Evolutionary conservation across 2,329 filamentous ascomycete species (phyloP), one percentile per base, ranked within the genome.

Genomic region (Fusarium stilboides): DNA sequence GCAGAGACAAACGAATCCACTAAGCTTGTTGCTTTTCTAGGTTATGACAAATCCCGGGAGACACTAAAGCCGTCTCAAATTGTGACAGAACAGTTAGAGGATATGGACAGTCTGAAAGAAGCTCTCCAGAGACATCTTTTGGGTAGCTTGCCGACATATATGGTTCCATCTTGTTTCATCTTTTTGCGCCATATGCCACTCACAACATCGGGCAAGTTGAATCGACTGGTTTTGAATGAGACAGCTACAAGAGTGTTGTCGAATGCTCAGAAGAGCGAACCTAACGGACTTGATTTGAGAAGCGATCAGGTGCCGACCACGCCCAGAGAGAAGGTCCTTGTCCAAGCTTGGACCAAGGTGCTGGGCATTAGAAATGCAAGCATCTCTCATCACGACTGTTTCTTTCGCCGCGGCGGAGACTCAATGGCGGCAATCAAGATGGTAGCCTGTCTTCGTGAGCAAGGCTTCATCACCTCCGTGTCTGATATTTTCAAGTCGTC

Each of bases 401-500:
- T 58, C 13, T 54, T 58, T 9, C 31, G 47, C 5, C 24, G 31
- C 2, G 55, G 55, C 6, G 55, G 39, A 5, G 47, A 58, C 19
- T 58, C 55, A 19, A 45, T 58, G 37, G 39, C 40, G 2, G 39
- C 39, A 3, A 58, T 58, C 5, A 37, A 22, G 24, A 22, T 53
- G 19, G 46, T 22, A 1, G 31, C 47, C 1, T 17, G 10, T 19
- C 39, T 57, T 7, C 55, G 47, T 12, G 31, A 58, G 6, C 14
- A 36, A 5, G 55, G 47, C 1, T 53, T 53, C 4, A 7, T n/a
- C 6, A 14, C 44, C 5, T 24, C 54, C 2, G 47, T 58, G 10
- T 53, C 40, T 5, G 55, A 58, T 13, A 53, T 58, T 10, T 58
- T 58, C 47, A 53, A 45, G 31, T 37, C 12, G 4, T 17, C 47